phyloP scores from a whole-genome alignment of 768 basidiomycete species.

The Auriscalpium orientale region DNA sequence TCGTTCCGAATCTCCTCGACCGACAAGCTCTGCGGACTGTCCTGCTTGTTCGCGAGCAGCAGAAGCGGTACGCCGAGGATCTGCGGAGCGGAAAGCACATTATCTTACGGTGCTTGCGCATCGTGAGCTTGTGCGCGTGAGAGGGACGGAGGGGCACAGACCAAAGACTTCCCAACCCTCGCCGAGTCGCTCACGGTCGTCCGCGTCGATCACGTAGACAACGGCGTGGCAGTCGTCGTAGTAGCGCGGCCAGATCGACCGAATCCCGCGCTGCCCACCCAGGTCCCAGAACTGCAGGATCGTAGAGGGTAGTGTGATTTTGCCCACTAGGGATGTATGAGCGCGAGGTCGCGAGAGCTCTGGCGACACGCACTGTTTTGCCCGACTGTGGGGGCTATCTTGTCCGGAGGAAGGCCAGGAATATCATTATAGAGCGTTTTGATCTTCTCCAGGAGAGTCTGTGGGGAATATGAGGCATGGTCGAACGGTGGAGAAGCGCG shows the following conservation, averaged over 20 bases:
- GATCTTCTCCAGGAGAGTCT: slow-evolving; percentile 89
- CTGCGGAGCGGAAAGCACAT: slow-evolving; percentile 81
- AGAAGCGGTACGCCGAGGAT: slow-evolving; percentile 87
- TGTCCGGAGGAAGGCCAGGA: slow-evolving; percentile 84
- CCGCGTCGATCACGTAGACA: slow-evolving; percentile 90
- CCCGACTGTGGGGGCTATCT: slow-evolving; percentile 94
- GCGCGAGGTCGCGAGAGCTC: background rate
- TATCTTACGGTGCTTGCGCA: slow-evolving; percentile 41
- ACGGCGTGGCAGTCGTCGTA: slow-evolving; percentile 97
- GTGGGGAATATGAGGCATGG: background rate
- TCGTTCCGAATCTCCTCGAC: slow-evolving; percentile 87
- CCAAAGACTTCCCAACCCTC: slow-evolving; percentile 99
- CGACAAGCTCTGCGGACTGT: slow-evolving; percentile 68
- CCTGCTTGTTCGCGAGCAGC: slow-evolving; percentile 95
- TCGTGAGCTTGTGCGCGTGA: slow-evolving; percentile 9
- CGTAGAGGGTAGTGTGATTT: slow-evolving; percentile 87
- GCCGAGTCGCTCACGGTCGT: slow-evolving; percentile 78
- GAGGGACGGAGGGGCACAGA: slow-evolving; percentile 31
- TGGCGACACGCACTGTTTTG: slow-evolving; percentile 74
- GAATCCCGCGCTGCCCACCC: slow-evolving; percentile 89
- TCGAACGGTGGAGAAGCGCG: background rate
- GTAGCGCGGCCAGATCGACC: slow-evolving; percentile 91
- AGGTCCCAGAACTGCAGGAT: slow-evolving; percentile 97
- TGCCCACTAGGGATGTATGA: slow-evolving; percentile 56
- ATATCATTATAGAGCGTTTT: slow-evolving; percentile 86